Evolutionary conservation across 257 asterid genomes (phyloP).

Genomic region (Solanum rostratum): DNA sequence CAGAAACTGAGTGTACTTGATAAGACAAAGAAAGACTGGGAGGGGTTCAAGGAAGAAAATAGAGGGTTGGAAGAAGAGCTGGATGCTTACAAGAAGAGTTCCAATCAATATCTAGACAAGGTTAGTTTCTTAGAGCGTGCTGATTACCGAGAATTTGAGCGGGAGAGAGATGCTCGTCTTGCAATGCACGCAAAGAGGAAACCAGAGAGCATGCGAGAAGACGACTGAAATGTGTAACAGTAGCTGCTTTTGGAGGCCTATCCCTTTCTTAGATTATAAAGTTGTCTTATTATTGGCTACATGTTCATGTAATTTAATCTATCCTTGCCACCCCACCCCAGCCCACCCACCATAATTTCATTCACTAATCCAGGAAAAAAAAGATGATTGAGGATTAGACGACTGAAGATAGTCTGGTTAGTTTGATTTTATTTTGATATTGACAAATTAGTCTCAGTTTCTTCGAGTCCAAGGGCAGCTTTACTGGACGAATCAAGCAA

Average conservation of each 20-base stretch:
- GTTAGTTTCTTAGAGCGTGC: slow-evolving; percentile 82
- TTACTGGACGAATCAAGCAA: not conserved
- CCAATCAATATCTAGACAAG: slow-evolving; percentile 80
- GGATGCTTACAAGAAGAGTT: slow-evolving; percentile 89
- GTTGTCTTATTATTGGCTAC: not conserved
- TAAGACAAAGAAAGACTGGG: slow-evolving; percentile 96
- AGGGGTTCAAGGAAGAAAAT: slow-evolving; percentile 80
- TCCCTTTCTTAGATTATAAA: not conserved
- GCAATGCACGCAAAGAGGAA: slow-evolving; percentile 70
- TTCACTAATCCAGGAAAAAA: not conserved
- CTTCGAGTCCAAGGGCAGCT: not conserved
- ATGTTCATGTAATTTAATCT: not conserved
- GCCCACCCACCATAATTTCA: no score
- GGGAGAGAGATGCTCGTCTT: slow-evolving; percentile 90
- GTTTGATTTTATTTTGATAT: not conserved
- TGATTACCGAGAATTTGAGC: slow-evolving; percentile 81
- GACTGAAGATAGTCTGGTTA: not conserved
- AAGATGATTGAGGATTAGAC: not conserved
- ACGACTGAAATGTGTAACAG: slow-evolving; percentile 13
- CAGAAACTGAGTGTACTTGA: slow-evolving; percentile 87
- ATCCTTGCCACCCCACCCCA: no score
- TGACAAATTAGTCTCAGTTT: not conserved
- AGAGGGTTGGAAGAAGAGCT: slow-evolving; percentile 85
- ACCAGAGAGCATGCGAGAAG: slow-evolving; percentile 68
- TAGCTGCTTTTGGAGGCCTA: not conserved